Evolutionary conservation across 78 protist genomes (phyloP), one percentile per base, ranked within the genome.

Genomic region (Dictyostelium citrinum): DNA sequence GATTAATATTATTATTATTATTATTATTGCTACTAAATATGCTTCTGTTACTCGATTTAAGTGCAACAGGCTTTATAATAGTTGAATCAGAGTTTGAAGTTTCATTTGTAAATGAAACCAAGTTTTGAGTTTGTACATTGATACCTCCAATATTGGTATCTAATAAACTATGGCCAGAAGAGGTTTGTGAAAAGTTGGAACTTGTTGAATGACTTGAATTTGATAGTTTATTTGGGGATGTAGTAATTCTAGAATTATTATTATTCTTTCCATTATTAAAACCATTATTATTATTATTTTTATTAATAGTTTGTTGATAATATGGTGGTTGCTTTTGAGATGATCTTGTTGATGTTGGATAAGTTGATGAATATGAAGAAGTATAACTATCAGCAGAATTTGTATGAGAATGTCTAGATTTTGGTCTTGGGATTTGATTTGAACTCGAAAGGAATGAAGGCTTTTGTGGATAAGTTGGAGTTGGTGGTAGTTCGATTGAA

Each of bases 401-500:
- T 10, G 72, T 27, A 27, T 64, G 33, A 10, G 72, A 64, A 14
- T 64, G 72, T 29, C 35, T 64, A 27, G 72, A 64, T 64, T 24
- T 64, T 27, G 72, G 72, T 64, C 72, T n/a, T 64, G 72, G 72
- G 2, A 64, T 12, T n/a, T 64, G 72, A 27, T 29, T 64, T 64
- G 72, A 64, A 27, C 5, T 64, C 27, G 72, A 64, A 1, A 64
- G 22, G 35, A 64, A 72, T 35, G 79, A 72, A 5, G 79, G 79
- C 20, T 72, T 78, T 29, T 49, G 70, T 31, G 83, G 83, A 49
- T 78, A 49, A 2, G 83, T 78, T 46, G 83, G 83, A 1, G 83
- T 78, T 78, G 83, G 83, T n/a, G 83, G 83, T 78, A 78, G 31
- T 49, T 78, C 64, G 12, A 78, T 37, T 31, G 61, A 49, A n/a